A percentile compares a stretch with the other conserved stretches of the same genome.
These are phyloP conservation scores for Penicillium sp. DNA, from an alignment of 2,329 filamentous ascomycete genomes.

Conservation along the genomic window DNA sequence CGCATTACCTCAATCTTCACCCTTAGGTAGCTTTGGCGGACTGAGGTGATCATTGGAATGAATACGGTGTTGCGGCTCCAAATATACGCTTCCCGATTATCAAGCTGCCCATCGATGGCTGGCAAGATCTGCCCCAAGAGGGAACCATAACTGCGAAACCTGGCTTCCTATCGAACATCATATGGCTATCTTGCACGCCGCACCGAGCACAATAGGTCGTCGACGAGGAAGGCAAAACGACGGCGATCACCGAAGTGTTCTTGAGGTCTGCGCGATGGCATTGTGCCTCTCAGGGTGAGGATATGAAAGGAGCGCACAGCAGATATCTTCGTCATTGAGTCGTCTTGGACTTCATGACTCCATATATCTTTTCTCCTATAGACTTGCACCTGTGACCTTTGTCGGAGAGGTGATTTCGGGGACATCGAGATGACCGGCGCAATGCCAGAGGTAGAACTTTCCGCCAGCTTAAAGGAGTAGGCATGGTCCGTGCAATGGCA, in stretches of 20 bases:
- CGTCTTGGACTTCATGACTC: constrained; percentile 1
- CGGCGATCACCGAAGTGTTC: not conserved
- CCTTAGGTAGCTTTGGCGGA: too few relatives aligned
- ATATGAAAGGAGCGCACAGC: not conserved
- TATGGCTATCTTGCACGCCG: not conserved
- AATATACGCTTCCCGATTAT: too few relatives aligned
- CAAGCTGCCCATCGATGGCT: not conserved
- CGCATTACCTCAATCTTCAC: too few relatives aligned
- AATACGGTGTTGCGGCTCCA: too few relatives aligned
- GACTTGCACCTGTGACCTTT: constrained; percentile 7
- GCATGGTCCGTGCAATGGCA: constrained; percentile 2
- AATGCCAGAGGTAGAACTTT: constrained; percentile 13
- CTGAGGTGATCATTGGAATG: too few relatives aligned
- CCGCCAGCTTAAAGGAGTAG: constrained; percentile 8
- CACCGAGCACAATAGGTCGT: too few relatives aligned
- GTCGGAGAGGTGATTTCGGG: constrained; percentile 6
- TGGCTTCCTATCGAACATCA: not conserved
- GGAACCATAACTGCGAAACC: not conserved
- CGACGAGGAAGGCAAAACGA: too few relatives aligned
- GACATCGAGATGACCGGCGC: constrained; percentile 1
- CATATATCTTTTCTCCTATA: constrained; percentile 6
- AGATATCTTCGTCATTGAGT: not conserved
- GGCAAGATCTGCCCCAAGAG: not conserved
- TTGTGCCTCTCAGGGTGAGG: not conserved
- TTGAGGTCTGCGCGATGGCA: not conserved